Base-by-base conservation (phyloP, 768 basidiomycete species). In the Glaciozyma martinii region DNA sequence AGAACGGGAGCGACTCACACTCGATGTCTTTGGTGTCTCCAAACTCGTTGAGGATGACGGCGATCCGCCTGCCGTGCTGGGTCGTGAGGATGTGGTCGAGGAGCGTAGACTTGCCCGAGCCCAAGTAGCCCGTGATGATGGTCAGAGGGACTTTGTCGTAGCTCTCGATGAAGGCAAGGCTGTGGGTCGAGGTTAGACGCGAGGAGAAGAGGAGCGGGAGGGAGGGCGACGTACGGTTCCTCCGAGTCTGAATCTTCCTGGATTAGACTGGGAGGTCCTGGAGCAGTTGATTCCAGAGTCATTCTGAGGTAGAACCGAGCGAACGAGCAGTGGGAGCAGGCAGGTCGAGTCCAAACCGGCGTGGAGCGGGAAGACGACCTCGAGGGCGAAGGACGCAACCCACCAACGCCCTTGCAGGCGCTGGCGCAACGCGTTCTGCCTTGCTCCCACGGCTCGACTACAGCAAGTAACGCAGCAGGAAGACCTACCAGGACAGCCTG, bases 11-110 rank as follows among this genome's bases (percentile, higher is more conserved):
- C 16, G 25, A 62, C 77, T 29, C 61, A 92, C 93, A 85, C 84
- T 97, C 93, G 61, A 97, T 95, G 73, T 91, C 94, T 71, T 90
- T 89, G 25, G 92, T 92, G 75, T 95, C 92, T 13, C 91, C 94
- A 75, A 98, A 98, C 77, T 80, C 78, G 65, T 74, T 75, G 63
- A 69, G 67, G 50, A 72, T 95, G 27, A 99, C 94, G 7, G 94
- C 94, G 62, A 99, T 95, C 44, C 88, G 84, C 74, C 92, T 91
- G 5, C 94, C 93, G 81, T 98, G 94, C 46, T 85, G 81, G 74
- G 91, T 90, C 18, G 89, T 94, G 66, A 98, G 79, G 71, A 98
- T 93, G 40, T 92, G 86, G 71, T 86, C 86, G 61, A 98, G 82
- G 42, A 97, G 78, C 0, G 94, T 97, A 4, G 90, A 91, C 77